A percentile compares a stretch with the other conserved stretches of the same genome.
Evolutionary conservation across 2,329 filamentous ascomycete species (phyloP).

Genomic region (Alternaria dauci): DNA sequence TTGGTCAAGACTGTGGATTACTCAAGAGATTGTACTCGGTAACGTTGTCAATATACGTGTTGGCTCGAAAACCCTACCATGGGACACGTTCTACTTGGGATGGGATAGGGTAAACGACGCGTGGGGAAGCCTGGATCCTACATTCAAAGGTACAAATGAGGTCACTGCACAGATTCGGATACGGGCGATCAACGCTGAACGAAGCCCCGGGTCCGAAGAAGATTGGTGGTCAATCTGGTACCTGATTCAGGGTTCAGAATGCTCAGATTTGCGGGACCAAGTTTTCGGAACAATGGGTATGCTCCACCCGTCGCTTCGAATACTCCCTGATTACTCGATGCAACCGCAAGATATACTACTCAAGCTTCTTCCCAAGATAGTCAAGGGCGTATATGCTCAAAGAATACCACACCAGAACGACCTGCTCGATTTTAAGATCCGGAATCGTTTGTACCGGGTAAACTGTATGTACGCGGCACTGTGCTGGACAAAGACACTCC

Average conservation of each 20-base stretch:
- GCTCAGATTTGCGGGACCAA: neutral
- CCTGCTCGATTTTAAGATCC: too few relatives aligned
- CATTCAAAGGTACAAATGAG: neutral
- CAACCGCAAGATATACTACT: neutral
- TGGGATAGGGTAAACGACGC: neutral
- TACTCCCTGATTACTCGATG: neutral
- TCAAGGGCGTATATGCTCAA: neutral
- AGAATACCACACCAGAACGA: too few relatives aligned
- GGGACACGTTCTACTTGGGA: neutral
- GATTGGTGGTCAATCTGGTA: neutral
- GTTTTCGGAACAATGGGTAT: neutral
- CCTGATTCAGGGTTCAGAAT: neutral
- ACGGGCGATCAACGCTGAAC: fast-evolving
- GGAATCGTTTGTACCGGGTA: neutral
- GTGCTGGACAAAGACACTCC: neutral
- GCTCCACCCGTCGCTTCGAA: neutral
- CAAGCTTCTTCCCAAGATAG: neutral
- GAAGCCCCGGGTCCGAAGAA: neutral
- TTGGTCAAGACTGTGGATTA: neutral
- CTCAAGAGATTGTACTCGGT: neutral
- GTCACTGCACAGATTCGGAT: neutral
- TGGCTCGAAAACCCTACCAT: neutral
- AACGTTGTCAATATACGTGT: neutral
- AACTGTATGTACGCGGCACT: neutral
- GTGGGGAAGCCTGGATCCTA: neutral